Evolutionary conservation across 2,329 filamentous ascomycete genomes (phyloP).

Genomic region (Metarhizium guizhouense): DNA sequence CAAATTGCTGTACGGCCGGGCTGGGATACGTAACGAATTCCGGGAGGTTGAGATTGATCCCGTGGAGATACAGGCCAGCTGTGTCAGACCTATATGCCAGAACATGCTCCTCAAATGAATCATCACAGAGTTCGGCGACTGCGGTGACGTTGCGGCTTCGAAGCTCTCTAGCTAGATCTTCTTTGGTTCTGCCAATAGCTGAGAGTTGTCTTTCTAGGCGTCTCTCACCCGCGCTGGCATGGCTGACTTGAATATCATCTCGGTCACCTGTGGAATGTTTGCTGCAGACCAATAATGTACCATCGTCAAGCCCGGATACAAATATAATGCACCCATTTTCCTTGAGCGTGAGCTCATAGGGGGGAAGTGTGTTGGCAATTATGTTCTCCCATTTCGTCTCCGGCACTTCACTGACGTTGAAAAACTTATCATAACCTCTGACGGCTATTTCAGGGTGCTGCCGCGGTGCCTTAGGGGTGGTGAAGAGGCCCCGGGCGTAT

Average conservation of each 20-base stretch:
- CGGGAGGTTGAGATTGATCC: constrained; percentile 91
- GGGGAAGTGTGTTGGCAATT: constrained; percentile 63
- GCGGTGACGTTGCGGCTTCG: constrained; percentile 81
- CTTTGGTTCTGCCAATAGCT: constrained; percentile 66
- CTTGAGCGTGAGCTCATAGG: constrained; percentile 93
- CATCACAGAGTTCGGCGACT: constrained; percentile 92
- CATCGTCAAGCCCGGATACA: constrained; percentile 83
- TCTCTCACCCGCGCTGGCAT: constrained; percentile 73
- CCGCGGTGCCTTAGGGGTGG: constrained; percentile 53
- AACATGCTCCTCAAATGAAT: constrained; percentile 94
- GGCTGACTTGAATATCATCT: constrained; percentile 63
- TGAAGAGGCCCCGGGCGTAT: constrained; percentile 91
- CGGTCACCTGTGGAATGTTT: constrained; percentile 90
- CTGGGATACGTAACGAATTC: constrained; percentile 83
- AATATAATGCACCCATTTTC: constrained; percentile 99
- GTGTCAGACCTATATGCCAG: constrained; percentile 75
- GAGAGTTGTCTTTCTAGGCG: constrained; percentile 76
- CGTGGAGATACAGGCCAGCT: constrained; percentile 89
- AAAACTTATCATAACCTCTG: constrained; percentile 97
- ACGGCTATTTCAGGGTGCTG: constrained; percentile 70
- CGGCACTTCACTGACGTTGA: constrained; percentile 78
- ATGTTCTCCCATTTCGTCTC: constrained; percentile 81
- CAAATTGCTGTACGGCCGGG: constrained; percentile 77
- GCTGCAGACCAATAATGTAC: constrained; percentile 88
- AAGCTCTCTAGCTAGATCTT: constrained; percentile 69